Base-by-base conservation (phyloP, 352 stramenopile species). In the Paralagenidium karlingii region DNA sequence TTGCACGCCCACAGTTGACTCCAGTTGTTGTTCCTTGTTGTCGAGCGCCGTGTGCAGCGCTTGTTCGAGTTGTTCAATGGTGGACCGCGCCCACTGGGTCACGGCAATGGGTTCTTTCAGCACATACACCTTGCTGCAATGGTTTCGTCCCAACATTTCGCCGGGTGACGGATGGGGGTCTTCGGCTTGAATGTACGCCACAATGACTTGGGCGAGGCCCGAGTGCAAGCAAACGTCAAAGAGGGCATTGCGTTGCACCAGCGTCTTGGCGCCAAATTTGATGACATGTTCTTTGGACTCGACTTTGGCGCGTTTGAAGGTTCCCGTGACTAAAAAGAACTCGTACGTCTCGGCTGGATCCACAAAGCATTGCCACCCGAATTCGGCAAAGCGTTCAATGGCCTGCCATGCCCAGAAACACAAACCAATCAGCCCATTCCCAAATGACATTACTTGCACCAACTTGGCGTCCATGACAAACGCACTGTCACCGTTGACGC, bases 331-430 rank as follows among this genome's bases (percentile, higher is more conserved):
- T 18, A 64, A 69, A 40, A 90, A 87, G 53, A 86, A 78, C 63
- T 90, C 76, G 51, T 81, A 90, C 18, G 73, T 87, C 67, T 90
- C 76, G 7, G 65, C 73, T 10, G 76, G 76, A 25, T 82, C 69
- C 24, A 79, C 68, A 56, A 87, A 87, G 36, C 61, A 63, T 44
- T 77, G 65, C 73, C 76, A 90, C 6, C 75, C 75, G 38, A 67
- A 59, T 55, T 88, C 75, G 16, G 70, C 70, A 44, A 88, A 88
- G 44, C 58, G 70, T 45, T 88, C 75, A 31, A 85, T 63, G 15
- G 85, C 74, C 70, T 84, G 39, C 9, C 20, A 41, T 36, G 30
- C n/a, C n/a, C n/a, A n/a, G n/a, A n/a, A n/a, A n/a, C n/a, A n/a
- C n/a, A n/a, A n/a, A n/a, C n/a, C n/a, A n/a, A n/a, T n/a, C n/a